Percentiles rank a stretch among this genome's conserved stretches.
phyloP scores from a whole-genome alignment of 1,284 basidiomycete genomes.

The Leccinum subspadiceum region DNA sequence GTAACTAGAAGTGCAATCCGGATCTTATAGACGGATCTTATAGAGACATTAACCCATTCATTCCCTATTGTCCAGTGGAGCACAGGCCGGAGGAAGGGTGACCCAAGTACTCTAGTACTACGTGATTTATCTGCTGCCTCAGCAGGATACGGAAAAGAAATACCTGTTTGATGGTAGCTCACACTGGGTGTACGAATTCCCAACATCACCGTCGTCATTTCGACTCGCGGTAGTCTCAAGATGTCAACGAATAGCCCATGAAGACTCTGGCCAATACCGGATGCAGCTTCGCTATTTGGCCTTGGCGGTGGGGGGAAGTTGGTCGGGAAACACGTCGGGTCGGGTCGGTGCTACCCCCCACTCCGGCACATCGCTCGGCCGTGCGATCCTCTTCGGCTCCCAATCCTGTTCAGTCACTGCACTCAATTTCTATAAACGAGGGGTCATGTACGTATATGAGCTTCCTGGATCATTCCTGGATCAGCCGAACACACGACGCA shows the following conservation, averaged over 20 bases:
- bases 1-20: not conserved
- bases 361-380: slow-evolving; percentile 82
- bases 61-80: not conserved
- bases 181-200: not conserved
- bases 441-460: not conserved
- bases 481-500: slow-evolving; percentile 43
- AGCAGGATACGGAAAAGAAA: not conserved
- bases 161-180: not conserved
- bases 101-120: not conserved
- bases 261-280: not conserved
- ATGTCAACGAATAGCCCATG: not conserved
- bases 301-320: slow-evolving; percentile 13
- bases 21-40: not conserved
- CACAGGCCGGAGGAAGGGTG: not conserved
- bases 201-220: not conserved
- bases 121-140: not conserved
- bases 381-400: slow-evolving; percentile 83
- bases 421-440: slow-evolving; percentile 58
- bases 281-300: slow-evolving; percentile 3
- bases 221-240: not conserved
- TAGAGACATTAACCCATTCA: not conserved
- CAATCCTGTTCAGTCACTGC: slow-evolving; percentile 67
- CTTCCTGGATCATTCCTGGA: not conserved
- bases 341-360: slow-evolving; percentile 79
- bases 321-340: slow-evolving; percentile 26